Evolutionary conservation across 73 alveolate genomes (phyloP).

Genomic region (Tetrahymena elliotti): DNA sequence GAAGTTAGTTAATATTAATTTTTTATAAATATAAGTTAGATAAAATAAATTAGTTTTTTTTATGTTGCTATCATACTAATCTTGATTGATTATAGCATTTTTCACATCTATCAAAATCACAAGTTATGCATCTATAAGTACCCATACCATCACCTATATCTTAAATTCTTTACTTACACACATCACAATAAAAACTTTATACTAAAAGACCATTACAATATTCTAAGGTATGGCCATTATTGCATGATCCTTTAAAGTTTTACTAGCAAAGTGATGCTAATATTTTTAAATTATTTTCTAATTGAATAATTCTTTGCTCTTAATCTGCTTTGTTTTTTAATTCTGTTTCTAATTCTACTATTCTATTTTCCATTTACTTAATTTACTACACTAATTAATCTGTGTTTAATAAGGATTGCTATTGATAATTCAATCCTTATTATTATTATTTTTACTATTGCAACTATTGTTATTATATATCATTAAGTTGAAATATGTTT

Average conservation of each 20-base stretch:
- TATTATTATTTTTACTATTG: too few relatives aligned
- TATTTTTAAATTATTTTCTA: neutral
- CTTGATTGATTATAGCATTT: neutral
- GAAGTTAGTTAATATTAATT: too few relatives aligned
- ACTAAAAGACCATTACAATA: neutral
- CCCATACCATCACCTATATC: neutral
- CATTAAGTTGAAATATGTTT: too few relatives aligned
- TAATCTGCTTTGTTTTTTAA: neutral
- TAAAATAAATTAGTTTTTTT: too few relatives aligned
- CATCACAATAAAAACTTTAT: neutral
- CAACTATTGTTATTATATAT: too few relatives aligned
- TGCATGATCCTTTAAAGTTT: neutral
- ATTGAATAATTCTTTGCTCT: neutral
- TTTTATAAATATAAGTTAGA: too few relatives aligned
- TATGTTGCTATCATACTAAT: neutral
- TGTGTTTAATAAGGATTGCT: too few relatives aligned
- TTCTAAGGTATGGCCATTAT: neutral
- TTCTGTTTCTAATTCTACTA: neutral
- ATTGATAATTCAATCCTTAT: too few relatives aligned
- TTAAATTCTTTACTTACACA: neutral
- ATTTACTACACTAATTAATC: neutral
- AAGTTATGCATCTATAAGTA: neutral
- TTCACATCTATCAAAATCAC: neutral
- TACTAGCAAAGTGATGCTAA: neutral
- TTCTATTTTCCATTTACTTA: neutral